phyloP scores from a whole-genome alignment of 1,139 yeast species.

The Geotrichum restrictum region DNA sequence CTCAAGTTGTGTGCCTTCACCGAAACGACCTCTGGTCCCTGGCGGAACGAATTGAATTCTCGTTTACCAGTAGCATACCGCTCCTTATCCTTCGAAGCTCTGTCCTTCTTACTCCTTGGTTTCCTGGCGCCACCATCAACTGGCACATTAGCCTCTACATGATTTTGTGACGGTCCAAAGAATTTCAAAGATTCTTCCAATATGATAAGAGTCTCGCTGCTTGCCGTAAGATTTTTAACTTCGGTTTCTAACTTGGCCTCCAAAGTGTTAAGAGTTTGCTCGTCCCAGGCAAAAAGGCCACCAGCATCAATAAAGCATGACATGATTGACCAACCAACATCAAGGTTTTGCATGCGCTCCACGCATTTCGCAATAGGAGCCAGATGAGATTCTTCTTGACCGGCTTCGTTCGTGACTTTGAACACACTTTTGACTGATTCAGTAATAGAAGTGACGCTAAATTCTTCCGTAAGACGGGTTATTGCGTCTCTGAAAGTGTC shows the following conservation, averaged over 20 bases:
- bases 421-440: constrained; percentile 26
- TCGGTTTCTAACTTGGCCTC: constrained; percentile 45
- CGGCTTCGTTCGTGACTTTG: constrained; percentile 8
- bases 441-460: constrained; percentile 36
- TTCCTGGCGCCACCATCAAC: constrained; percentile 15
- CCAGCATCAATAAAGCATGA: constrained; percentile 67
- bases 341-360: constrained; percentile 41
- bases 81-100: constrained; percentile 24
- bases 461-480: constrained; percentile 62
- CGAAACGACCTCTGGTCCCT: constrained; percentile 22
- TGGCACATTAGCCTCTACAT: no score
- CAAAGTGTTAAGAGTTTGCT: constrained; percentile 47
- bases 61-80: no score
- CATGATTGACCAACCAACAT: constrained; percentile 57
- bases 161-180: constrained; percentile 28
- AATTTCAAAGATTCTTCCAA: constrained; percentile 49
- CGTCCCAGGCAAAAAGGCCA: constrained; percentile 64
- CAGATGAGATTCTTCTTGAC: constrained; percentile 21
- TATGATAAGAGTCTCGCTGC: constrained; percentile 53
- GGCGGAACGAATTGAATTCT: constrained; percentile 26
- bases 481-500: constrained; percentile 68
- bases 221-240: constrained; percentile 48
- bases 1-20: constrained; percentile 27
- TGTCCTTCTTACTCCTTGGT: constrained; percentile 28
- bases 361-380: constrained; percentile 42